Percentiles rank a stretch among this genome's conserved stretches.
phyloP scores from a whole-genome alignment of 208 protist species.

The Kentomonas sorsogonicus region DNA sequence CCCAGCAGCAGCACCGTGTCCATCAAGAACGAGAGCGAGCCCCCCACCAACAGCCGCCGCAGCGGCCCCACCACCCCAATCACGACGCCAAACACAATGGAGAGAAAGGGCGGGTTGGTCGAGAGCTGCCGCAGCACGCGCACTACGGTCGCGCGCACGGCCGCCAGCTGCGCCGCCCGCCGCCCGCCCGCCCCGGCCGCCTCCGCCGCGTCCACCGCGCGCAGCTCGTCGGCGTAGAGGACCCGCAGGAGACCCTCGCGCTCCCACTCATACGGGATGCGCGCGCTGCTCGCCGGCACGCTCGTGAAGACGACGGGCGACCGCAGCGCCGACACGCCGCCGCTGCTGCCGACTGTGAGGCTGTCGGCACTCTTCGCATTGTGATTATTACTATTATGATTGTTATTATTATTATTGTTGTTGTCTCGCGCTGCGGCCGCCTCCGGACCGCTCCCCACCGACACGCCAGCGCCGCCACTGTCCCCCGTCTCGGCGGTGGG shows the following conservation, averaged over 20 bases:
- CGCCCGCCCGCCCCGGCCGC: too few relatives aligned
- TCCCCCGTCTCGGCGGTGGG: too few relatives aligned
- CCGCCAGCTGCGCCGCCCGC: too few relatives aligned
- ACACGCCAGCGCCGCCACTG: too few relatives aligned
- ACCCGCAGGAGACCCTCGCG: background rate
- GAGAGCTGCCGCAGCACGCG: slow-evolving; percentile 9
- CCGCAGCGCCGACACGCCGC: too few relatives aligned
- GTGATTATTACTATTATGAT: too few relatives aligned
- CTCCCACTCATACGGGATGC: slow-evolving; percentile 7
- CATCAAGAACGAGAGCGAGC: slow-evolving; percentile 31
- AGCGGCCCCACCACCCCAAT: slow-evolving; percentile 40
- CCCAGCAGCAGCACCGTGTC: slow-evolving; percentile 25
- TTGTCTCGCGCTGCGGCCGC: too few relatives aligned
- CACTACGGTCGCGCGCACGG: background rate
- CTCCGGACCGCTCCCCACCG: too few relatives aligned
- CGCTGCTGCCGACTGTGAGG: too few relatives aligned
- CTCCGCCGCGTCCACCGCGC: background rate
- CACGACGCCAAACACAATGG: slow-evolving; percentile 37
- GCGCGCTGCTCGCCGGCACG: background rate
- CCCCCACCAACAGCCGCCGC: slow-evolving; percentile 29
- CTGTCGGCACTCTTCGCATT: too few relatives aligned
- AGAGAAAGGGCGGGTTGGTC: slow-evolving; percentile 31
- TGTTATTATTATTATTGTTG: too few relatives aligned
- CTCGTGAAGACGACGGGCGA: too few relatives aligned
- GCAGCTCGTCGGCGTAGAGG: background rate